phyloP scores from a whole-genome alignment of 345 rosid species.

The Eucalyptus tenuipes region DNA sequence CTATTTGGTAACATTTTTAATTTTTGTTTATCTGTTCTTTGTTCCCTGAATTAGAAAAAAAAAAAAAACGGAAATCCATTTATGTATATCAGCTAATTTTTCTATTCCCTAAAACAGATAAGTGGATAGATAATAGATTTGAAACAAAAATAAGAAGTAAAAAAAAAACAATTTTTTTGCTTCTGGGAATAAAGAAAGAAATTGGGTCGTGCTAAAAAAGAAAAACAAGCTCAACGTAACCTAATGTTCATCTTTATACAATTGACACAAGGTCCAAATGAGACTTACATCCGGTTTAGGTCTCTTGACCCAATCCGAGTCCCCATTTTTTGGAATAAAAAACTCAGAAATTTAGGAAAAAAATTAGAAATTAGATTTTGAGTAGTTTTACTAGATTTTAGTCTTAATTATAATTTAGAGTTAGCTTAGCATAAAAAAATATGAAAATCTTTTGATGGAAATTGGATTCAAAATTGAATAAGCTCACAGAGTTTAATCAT shows the following conservation, averaged over 20 bases:
- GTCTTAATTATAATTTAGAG: neutral
- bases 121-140: neutral
- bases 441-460: neutral
- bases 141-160: neutral
- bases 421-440: neutral
- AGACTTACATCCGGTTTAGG: neutral
- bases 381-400: neutral
- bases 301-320: neutral
- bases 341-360: neutral
- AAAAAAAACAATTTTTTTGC: too few species aligned
- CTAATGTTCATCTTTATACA: too few species aligned
- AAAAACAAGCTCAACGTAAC: neutral
- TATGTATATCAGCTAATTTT: too few species aligned
- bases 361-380: neutral
- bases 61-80: too few species aligned
- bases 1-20: too few species aligned
- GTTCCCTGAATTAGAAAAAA: too few species aligned
- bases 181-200: rapidly evolving
- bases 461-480: neutral
- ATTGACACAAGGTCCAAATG: neutral
- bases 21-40: too few species aligned
- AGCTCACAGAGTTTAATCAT: neutral
- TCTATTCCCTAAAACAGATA: too few species aligned
- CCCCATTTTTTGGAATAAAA: neutral
- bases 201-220: rapidly evolving